Evolutionary conservation across 192 early-diverging fungal genomes (phyloP).

Genomic region (Fimicolochytrium jonesii): DNA sequence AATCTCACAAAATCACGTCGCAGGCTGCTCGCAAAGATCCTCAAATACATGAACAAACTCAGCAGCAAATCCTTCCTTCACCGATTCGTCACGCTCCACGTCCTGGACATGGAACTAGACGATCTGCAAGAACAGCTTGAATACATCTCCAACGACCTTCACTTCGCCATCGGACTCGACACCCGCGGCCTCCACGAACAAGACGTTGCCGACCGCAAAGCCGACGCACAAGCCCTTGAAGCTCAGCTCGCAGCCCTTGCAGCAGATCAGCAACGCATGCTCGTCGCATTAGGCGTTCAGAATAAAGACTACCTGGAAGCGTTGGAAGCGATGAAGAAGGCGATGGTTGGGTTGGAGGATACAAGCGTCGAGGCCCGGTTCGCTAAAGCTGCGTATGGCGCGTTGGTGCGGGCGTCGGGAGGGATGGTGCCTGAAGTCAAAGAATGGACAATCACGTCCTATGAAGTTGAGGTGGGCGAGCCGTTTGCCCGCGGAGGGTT

Average conservation of each 20-base stretch:
- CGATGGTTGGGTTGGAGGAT: not conserved
- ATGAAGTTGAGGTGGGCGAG: slow-evolving; percentile 25
- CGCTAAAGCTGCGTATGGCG: slow-evolving; percentile 8
- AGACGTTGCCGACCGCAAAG: slow-evolving; percentile 4
- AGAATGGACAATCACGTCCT: slow-evolving; percentile 11
- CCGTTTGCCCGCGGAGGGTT: slow-evolving; percentile 18
- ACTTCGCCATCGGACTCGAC: slow-evolving; percentile 4
- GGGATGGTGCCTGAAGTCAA: not conserved
- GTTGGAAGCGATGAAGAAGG: slow-evolving; percentile 8
- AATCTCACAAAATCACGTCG: too few species aligned
- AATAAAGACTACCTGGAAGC: not conserved
- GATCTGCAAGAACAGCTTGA: not conserved
- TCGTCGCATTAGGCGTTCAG: not conserved
- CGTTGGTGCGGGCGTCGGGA: slow-evolving; percentile 5
- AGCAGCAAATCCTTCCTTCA: slow-evolving; percentile 4
- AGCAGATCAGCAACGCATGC: slow-evolving; percentile 7
- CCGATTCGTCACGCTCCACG: not conserved
- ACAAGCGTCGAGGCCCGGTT: not conserved
- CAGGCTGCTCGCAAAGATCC: slow-evolving; percentile 10
- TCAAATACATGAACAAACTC: not conserved
- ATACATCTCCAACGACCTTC: not conserved
- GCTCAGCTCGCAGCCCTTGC: not conserved
- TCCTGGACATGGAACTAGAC: not conserved
- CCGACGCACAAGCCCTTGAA: not conserved
- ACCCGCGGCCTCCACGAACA: slow-evolving; percentile 2